Base-by-base conservation (phyloP, 306 rosid genomes). In the Pachyrhizus erosus region DNA sequence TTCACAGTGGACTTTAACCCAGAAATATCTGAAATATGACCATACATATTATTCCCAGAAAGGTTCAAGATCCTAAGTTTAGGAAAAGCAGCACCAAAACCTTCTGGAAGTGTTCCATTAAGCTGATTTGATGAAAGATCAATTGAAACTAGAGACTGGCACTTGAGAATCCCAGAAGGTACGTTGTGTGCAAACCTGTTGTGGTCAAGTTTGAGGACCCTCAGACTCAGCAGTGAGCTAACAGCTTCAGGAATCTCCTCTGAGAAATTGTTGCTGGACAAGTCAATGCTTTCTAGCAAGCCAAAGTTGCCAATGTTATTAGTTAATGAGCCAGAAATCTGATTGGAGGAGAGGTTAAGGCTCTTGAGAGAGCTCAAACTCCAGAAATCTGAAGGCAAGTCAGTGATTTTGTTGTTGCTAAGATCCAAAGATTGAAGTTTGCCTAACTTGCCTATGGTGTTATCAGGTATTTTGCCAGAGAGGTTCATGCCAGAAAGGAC, bases 311-410 rank as follows among this genome's bases (percentile, higher is more conserved):
- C 98, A 87, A 93, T 70, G 91, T 92, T 88, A 87, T 68, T 94
- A n/a, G 91, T 83, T 65, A 93, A 80, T 67, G 97, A 83, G 18
- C 97, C 97, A 48, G 92, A 96, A 87, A 96, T 93, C 79, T 75
- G 80, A 57, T 96, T 93, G 58, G 71, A 80, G 29, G 98, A 92
- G 69, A 93, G 96, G 83, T 89, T 91, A 24, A 96, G 94, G 82
- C 45, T 87, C 69, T 86, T 90, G 85, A 96, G 91, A 39, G 91
- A 90, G 84, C 88, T 80, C 24, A 96, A 83, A 46, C 99, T 90
- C 99, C 99, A 94, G 75, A 96, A 92, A 89, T 96, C 99, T 40
- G 97, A 87, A 55, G 99, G 94, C 77, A 96, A 85, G 15, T 29
- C 76, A 23, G 91, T 91, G 87, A 96, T 91, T 68, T 83, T 89